Base-by-base conservation (phyloP, 345 rosid species). In the Populus alba region DNA sequence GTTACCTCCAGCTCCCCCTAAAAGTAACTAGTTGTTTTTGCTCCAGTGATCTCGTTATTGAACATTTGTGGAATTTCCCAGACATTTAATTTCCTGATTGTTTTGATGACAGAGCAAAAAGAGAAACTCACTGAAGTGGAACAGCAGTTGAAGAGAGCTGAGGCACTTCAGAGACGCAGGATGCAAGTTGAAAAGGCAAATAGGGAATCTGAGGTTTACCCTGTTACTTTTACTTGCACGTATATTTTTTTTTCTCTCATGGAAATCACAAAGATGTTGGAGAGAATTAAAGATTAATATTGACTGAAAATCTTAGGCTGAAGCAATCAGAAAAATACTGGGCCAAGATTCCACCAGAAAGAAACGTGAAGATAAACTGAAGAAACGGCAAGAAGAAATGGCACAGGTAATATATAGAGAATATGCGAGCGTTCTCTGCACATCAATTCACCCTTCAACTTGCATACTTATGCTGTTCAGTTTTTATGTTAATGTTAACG, bases 161-260 rank as follows among this genome's bases (percentile, higher is more conserved):
- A 81, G 77, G 77, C 83, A 37, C 83, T 81, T 71, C 83, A 81
- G 61, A 81, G 79, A 37, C 83, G 83, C 23, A 76, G 83, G 73
- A 81, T 81, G 83, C 83, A 81, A 71, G 80, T 81, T 61, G 79
- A 81, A 39, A 81, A 76, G 77, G 83, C 83, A 31, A 62, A 61
- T 72, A 76, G 83, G 71, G 83, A 81, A 81, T 76, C 83, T 41
- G 83, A 81, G 83, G 83, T 81, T 66, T 72, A 73, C 25, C 25
- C 70, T 20, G 8, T 33, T 49, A 31, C 55, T 66, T 20, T 20
- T 38, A 38, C 29, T 7, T 20, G 1, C 33, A 20, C 18, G 7
- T 11, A 31, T 17, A 5, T 68, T 35, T 33, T 38, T 57, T 37
- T 4, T 12, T 12, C 47, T 8, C 10, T 41, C 45, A 41, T 49